A percentile compares a stretch with the other conserved stretches of the same genome.
phyloP scores from a whole-genome alignment of 257 asterid genomes.

The Nicotiana benthamiana region DNA sequence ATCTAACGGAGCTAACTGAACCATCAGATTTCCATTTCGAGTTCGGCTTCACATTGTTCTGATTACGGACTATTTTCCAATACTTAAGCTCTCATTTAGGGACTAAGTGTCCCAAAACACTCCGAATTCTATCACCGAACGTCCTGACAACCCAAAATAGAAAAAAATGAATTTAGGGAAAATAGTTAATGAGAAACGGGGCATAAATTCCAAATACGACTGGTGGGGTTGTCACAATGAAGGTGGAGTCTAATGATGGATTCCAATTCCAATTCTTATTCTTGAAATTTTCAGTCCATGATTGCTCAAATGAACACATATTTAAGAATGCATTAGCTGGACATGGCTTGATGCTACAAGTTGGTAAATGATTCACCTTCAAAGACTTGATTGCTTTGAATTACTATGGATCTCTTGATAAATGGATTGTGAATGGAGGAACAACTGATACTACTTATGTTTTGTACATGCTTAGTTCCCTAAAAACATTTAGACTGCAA shows the following conservation, averaged over 20 bases:
- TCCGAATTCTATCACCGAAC: too few species aligned
- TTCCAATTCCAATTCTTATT: not conserved
- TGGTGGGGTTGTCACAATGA: too few species aligned
- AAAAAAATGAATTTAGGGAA: too few species aligned
- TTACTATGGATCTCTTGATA: not conserved
- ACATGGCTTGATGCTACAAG: not conserved
- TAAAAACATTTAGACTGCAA: constrained; percentile 65
- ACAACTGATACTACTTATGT: constrained; percentile 75
- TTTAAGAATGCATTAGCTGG: not conserved
- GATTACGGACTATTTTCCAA: too few species aligned
- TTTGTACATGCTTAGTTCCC: constrained; percentile 77
- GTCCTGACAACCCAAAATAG: too few species aligned
- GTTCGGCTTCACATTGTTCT: too few species aligned
- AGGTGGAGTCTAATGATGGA: not conserved
- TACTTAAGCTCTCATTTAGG: too few species aligned
- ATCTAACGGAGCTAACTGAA: too few species aligned
- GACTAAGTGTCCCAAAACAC: too few species aligned
- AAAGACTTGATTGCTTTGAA: not conserved
- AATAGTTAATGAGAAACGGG: too few species aligned
- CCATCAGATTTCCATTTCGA: too few species aligned
- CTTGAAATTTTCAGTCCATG: not conserved
- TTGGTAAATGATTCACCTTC: not conserved
- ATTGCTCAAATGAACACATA: not conserved
- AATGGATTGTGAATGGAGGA: constrained; percentile 17
- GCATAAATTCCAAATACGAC: too few species aligned